Evolutionary conservation across 305 asterid genomes (phyloP), one percentile per base, ranked within the genome.

Genomic region (Fraxinus floribunda): DNA sequence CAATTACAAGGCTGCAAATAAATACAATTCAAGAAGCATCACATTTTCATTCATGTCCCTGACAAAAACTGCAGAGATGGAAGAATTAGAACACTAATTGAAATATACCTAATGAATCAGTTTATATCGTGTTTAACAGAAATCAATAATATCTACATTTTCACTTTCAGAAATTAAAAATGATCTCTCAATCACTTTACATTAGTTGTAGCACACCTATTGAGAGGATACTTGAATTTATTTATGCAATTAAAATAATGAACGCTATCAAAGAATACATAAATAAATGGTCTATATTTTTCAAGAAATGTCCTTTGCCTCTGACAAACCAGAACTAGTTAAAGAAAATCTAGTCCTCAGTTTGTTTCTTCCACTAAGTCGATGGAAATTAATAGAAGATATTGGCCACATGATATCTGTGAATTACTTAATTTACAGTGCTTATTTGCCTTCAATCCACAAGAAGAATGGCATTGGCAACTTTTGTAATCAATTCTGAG

Each of bases 21-120:
- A 49, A 66, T 74, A 78, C 0, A 85, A 66, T 16, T 55, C 76
- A 38, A 81, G 62, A 35, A 44, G 75, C 2, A 78, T 77, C 82
- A 68, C 35, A 62, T 84, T 77, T 70, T 35, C 49, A 13, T 74
- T 36, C 39, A 62, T 13, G 24, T 71, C 20, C 15, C 75, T 49
- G 78, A 75, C 15, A 49, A 78, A 78, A 38, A 24, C 74, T 9
- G 38, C 74, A 79, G 73, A 84, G 70, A 71, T 49, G 35, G 52
- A 29, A 60, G 6, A 39, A 75, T 46, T 24, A 29, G 74, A 78
- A 80, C 6, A 29, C 82, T 22, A 78, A 74, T 39, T 32, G 66
- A 22, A 75, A 7, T 16, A 46, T 39, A 18, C 34, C 66, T 39
- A 80, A 73, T 32, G 73, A 76, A 71, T 76, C 71, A 41, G 71